Base-by-base conservation (phyloP, 164 flowering plant genomes). In the Sedum album region DNA sequence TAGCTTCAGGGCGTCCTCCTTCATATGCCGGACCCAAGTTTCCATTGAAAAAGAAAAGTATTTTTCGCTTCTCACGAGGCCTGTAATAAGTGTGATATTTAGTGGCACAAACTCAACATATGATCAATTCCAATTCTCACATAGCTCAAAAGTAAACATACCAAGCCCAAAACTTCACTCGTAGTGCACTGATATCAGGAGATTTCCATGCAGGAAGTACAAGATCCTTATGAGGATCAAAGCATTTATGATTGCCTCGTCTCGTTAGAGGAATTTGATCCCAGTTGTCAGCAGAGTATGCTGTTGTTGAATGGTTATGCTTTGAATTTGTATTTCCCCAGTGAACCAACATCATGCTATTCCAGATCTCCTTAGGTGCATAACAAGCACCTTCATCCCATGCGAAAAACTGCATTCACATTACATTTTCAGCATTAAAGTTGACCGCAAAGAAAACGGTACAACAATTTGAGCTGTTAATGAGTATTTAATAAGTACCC, bases 361-460 rank as follows among this genome's bases (percentile, higher is more conserved):
- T 86, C 97, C 99, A 88, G 71, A 94, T 94, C 80, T 94, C 99
- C 82, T 94, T 94, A 5, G 99, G 99, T 57, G 99, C 99, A 83
- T 86, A 91, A 82, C 99, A 94, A 78, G 99, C 97, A 83, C 99
- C 96, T 88, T 94, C 99, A 83, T 94, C 99, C 99, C 99, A 94
- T 68, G 96, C 84, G 84, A 94, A 94, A 74, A 74, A 88, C 99
- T 94, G 89, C 87, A 83, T 80, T 80, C 79, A 79, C 78, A 82
- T 78, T 73, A 53, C 65, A 36, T 57, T 46, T 70, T 66, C n/a
- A 67, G 61, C 53, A 76, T 82, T 55, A 55, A 73, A 85, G 83
- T 38, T 61, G 35, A 65, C 1, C 25, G 44, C 4, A 36, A n/a
- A 65, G 28, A 65, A 21, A 65, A 65, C 13, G 9, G 18, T 18